These are phyloP conservation scores for Pascua sp. DNA, from an alignment of 1,284 basidiomycete species.

Conservation along the genomic window DNA sequence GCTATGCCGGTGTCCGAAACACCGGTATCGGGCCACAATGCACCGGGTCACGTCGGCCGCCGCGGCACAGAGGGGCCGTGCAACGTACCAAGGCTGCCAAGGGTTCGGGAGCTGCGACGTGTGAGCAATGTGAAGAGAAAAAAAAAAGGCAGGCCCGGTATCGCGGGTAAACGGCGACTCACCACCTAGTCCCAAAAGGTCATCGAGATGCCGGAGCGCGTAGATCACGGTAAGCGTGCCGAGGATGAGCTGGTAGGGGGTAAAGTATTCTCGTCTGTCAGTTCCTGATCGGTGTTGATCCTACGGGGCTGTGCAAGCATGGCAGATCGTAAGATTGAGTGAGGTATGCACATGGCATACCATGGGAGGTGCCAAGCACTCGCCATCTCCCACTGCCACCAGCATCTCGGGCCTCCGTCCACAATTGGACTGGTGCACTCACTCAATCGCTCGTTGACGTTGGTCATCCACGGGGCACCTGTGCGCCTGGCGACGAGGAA, in stretches of 20 bases:
- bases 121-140: background rate
- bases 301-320: background rate
- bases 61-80: background rate
- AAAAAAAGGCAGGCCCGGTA: background rate
- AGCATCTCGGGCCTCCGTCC: no score
- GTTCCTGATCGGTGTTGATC: no score
- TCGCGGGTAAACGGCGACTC: slow-evolving; percentile 38
- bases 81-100: slow-evolving; percentile 71
- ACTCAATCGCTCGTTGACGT: slow-evolving; percentile 44
- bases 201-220: slow-evolving; percentile 79
- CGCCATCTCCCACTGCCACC: no score
- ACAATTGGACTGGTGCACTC: background rate
- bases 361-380: background rate
- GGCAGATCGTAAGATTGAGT: background rate
- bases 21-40: background rate
- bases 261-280: slow-evolving; percentile 64
- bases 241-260: slow-evolving; percentile 90
- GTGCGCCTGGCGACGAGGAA: slow-evolving; percentile 31
- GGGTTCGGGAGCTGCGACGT: slow-evolving; percentile 79
- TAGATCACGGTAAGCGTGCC: slow-evolving; percentile 81
- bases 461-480: slow-evolving; percentile 37
- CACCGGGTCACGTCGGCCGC: background rate
- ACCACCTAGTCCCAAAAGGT: slow-evolving; percentile 78
- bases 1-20: no score
- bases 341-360: background rate